Evolutionary conservation across 495 filamentous ascomycete species (phyloP).

Genomic region (Beverwykella pulmonaria): DNA sequence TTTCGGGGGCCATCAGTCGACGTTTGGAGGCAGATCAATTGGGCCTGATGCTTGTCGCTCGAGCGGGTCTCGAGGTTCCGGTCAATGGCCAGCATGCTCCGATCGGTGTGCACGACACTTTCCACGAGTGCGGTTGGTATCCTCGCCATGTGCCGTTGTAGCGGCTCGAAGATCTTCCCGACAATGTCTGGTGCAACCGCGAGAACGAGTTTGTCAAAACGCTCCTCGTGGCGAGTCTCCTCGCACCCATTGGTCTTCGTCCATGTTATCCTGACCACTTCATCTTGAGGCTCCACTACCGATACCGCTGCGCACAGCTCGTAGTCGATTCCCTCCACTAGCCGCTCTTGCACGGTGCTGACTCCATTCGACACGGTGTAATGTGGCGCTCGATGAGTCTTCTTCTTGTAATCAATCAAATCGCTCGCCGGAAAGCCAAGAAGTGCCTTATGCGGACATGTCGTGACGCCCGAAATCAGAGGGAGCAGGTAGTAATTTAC

Average conservation of each 20-base stretch:
- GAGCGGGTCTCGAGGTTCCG: neutral
- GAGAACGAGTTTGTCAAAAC: conserved; percentile 51
- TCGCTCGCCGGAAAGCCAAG: conserved; percentile 57
- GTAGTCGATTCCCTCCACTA: conserved; percentile 43
- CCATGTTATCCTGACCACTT: conserved; percentile 9
- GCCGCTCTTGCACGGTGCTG: conserved; percentile 48
- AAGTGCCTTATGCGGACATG: conserved; percentile 56
- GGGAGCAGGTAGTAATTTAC: conserved; percentile 54
- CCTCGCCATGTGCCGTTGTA: conserved; percentile 42
- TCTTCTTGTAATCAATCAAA: conserved; percentile 51
- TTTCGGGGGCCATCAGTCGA: conserved; percentile 4
- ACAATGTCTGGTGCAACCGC: conserved; percentile 53
- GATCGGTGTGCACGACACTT: conserved; percentile 52
- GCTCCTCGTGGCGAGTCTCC: conserved; percentile 17
- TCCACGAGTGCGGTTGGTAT: conserved; percentile 52
- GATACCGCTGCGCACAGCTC: conserved; percentile 32
- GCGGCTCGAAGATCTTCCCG: conserved; percentile 50
- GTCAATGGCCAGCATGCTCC: conserved; percentile 10
- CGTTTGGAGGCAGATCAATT: conserved; percentile 44
- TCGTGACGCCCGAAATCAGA: conserved; percentile 56
- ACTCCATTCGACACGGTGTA: conserved; percentile 56
- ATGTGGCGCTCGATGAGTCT: conserved; percentile 52
- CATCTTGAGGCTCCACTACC: conserved; percentile 7
- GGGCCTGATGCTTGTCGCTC: conserved; percentile 15
- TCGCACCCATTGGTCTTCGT: neutral